Evolutionary conservation across 2,329 filamentous ascomycete species (phyloP).

Genomic region (Aureobasidium sp.): DNA sequence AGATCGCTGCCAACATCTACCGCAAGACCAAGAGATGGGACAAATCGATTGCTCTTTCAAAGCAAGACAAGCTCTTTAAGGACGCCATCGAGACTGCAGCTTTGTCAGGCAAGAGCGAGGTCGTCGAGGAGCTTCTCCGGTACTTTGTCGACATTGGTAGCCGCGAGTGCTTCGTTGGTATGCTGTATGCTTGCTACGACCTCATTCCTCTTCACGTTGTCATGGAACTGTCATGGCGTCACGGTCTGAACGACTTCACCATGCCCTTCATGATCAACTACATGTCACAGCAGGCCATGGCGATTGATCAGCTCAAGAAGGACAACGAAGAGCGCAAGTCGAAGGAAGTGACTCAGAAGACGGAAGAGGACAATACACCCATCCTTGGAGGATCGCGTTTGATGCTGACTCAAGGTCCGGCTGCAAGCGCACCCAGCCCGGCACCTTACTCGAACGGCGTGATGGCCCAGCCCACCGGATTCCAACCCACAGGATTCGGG

Average conservation of each 20-base stretch:
- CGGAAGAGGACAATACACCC: constrained; percentile 86
- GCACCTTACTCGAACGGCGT: constrained; percentile 79
- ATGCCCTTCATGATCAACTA: constrained; percentile 99
- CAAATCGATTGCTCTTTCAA: constrained; percentile 94
- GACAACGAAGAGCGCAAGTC: constrained; percentile 92
- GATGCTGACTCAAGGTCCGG: constrained; percentile 91
- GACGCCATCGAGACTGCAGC: constrained; percentile 97
- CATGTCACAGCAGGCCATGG: constrained; percentile 80
- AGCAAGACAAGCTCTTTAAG: constrained; percentile 99
- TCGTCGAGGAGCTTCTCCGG: constrained; percentile 90
- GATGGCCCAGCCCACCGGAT: constrained; percentile 73
- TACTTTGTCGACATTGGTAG: constrained; percentile 99
- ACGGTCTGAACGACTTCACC: constrained; percentile 90
- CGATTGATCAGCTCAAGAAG: constrained; percentile 77
- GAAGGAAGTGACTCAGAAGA: constrained; percentile 65
- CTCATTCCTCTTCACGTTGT: constrained; percentile 89
- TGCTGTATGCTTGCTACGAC: constrained; percentile 98
- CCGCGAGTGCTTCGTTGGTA: constrained; percentile 98
- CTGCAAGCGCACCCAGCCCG: constrained; percentile 51
- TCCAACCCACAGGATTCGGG: constrained; percentile 21
- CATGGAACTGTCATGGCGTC: constrained; percentile 93
- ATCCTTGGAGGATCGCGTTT: constrained; percentile 83
- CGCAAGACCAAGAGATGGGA: constrained; percentile 99
- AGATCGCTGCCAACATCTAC: constrained; percentile 97
- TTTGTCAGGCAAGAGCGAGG: constrained; percentile 79